Conservation (phyloP, 2,329 filamentous ascomycete genomes). For the Amesomyces nigricolor region DNA sequence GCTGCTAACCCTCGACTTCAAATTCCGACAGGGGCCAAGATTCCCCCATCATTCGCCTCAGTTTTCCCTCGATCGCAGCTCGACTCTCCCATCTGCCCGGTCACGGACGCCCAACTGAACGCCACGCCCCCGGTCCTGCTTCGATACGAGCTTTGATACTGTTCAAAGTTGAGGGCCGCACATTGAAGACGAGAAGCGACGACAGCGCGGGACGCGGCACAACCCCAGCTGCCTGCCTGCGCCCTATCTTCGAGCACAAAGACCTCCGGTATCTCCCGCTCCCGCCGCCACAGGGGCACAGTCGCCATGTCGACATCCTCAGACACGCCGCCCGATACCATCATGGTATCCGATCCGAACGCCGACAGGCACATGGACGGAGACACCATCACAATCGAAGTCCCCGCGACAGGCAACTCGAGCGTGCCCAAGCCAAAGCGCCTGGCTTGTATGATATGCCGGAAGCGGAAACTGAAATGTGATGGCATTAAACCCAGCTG, state of each 20-base stretch:
- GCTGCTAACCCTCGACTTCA: too few relatives aligned
- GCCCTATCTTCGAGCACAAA: neutral
- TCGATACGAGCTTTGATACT: too few relatives aligned
- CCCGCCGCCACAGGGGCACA: neutral
- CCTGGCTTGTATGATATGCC: conserved; percentile 89
- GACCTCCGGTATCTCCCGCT: neutral
- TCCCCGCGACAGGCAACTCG: conserved; percentile 38
- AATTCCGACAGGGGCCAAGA: too few relatives aligned
- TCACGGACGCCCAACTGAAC: neutral
- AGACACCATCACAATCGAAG: conserved; percentile 14
- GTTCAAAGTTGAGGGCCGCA: neutral
- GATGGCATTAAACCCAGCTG: conserved; percentile 81
- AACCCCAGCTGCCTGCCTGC: neutral
- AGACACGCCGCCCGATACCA: conserved; percentile 27
- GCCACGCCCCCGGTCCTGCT: neutral
- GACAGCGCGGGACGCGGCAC: neutral
- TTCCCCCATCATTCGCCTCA: too few relatives aligned
- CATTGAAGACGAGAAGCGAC: neutral
- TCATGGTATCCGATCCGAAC: conserved; percentile 26
- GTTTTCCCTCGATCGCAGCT: too few relatives aligned
- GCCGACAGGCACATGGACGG: conserved; percentile 12
- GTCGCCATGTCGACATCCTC: conserved; percentile 28
- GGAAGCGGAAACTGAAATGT: conserved; percentile 86
- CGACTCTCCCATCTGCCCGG: too few relatives aligned
- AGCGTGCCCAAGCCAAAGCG: conserved; percentile 76